Percentiles rank a stretch among this genome's conserved stretches.
These are phyloP conservation scores for Rosa chinensis DNA, from an alignment of 306 rosid genomes.

Conservation along the genomic window DNA sequence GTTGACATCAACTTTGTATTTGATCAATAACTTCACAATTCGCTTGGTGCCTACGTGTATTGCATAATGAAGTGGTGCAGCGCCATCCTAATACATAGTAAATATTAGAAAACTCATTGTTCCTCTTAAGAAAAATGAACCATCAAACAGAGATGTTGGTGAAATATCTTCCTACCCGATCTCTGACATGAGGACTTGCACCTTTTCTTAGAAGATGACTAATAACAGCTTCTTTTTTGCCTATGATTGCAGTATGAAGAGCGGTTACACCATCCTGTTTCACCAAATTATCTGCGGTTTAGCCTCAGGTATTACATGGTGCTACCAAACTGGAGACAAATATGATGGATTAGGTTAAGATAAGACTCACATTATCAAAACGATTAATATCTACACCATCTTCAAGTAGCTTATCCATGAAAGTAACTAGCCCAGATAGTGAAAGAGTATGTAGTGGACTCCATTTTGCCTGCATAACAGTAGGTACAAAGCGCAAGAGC, in stretches of 20 bases:
- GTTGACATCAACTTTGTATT: slow-evolving; percentile 75
- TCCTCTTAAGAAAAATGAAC: neutral
- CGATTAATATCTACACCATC: slow-evolving; percentile 62
- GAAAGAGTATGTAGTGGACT: slow-evolving; percentile 71
- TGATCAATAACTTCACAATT: slow-evolving; percentile 80
- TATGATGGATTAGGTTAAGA: neutral
- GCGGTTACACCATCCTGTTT: slow-evolving; percentile 88
- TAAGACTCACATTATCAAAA: slow-evolving; percentile 46
- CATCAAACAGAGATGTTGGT: neutral
- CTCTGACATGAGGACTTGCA: slow-evolving; percentile 82
- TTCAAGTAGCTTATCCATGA: slow-evolving; percentile 73
- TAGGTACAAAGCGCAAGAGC: neutral
- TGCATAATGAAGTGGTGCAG: slow-evolving; percentile 95
- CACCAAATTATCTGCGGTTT: slow-evolving; percentile 33
- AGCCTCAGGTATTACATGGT: neutral
- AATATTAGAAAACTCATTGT: slow-evolving; percentile 18
- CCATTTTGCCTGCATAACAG: slow-evolving; percentile 70
- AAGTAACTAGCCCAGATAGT: slow-evolving; percentile 61
- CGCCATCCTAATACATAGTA: slow-evolving; percentile 71
- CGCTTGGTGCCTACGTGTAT: slow-evolving; percentile 89
- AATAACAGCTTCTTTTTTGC: slow-evolving; percentile 76
- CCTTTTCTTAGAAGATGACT: slow-evolving; percentile 93
- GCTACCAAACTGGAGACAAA: slow-evolving; percentile 8
- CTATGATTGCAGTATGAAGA: slow-evolving; percentile 82
- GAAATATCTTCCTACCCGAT: slow-evolving; percentile 51